These are phyloP conservation scores for Teratosphaeria pseudoeucalypti DNA, from an alignment of 2,329 filamentous ascomycete genomes.

Conservation along the genomic window DNA sequence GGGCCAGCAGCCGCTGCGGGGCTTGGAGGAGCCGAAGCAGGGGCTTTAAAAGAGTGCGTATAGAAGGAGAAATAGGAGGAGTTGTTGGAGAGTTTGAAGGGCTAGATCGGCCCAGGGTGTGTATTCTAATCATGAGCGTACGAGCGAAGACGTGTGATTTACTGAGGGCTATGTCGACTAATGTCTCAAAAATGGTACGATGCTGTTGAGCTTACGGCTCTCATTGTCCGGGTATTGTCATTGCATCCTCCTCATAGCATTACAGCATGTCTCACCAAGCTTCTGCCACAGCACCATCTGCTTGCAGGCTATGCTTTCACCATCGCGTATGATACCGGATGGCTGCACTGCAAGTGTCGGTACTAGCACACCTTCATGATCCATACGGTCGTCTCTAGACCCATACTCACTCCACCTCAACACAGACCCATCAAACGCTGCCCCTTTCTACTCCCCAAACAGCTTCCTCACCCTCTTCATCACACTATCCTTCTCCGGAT, in stretches of 20 bases:
- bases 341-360: too few species aligned
- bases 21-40: conserved; percentile 12
- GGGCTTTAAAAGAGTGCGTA: conserved; percentile 8
- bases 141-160: conserved; percentile 1
- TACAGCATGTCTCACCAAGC: background rate
- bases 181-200: background rate
- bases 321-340: background rate
- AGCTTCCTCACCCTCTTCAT: conserved; percentile 71
- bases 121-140: background rate
- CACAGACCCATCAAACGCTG: background rate
- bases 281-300: background rate
- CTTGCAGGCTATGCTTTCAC: background rate
- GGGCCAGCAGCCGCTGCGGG: conserved; percentile 11
- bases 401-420: background rate
- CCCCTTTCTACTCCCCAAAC: conserved; percentile 53
- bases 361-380: background rate
- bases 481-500: conserved; percentile 97
- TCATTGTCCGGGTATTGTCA: conserved; percentile 6
- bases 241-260: conserved; percentile 3
- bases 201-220: background rate
- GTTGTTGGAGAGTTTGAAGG: too few species aligned
- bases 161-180: background rate
- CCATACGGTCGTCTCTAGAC: background rate
- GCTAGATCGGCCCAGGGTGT: background rate
- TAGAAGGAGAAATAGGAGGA: background rate